A percentile compares a stretch with the other conserved stretches of the same genome.
Evolutionary conservation across 208 protist species (phyloP).

Genomic region (Leishmania turanica): DNA sequence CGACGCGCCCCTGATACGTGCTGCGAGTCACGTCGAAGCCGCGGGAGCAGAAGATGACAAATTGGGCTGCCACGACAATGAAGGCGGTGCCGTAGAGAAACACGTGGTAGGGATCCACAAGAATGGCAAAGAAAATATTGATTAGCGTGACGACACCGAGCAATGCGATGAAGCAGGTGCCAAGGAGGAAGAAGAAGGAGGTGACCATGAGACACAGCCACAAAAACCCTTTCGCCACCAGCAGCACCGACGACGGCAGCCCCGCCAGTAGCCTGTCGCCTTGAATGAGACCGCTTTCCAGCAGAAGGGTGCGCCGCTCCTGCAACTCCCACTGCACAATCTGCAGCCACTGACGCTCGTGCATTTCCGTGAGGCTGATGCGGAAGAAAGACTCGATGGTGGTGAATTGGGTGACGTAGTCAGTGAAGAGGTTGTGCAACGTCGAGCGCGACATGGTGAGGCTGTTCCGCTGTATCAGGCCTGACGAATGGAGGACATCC

Average conservation of each 20-base stretch:
- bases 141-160: slow-evolving; percentile 44
- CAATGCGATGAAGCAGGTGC: slow-evolving; percentile 50
- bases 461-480: neutral
- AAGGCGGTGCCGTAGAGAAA: slow-evolving; percentile 66
- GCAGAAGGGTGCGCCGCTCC: slow-evolving; percentile 30
- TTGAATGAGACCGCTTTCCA: slow-evolving; percentile 11
- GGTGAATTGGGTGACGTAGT: slow-evolving; percentile 54
- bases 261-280: slow-evolving; percentile 36
- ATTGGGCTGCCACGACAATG: slow-evolving; percentile 46
- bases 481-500: neutral
- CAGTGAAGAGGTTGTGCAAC: slow-evolving; percentile 36
- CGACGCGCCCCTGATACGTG: slow-evolving; percentile 58
- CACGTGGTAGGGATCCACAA: slow-evolving; percentile 52
- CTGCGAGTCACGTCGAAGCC: slow-evolving; percentile 64
- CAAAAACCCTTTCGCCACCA: slow-evolving; percentile 48
- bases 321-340: slow-evolving; percentile 53
- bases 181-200: slow-evolving; percentile 65
- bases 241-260: slow-evolving; percentile 38
- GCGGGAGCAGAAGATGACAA: slow-evolving; percentile 57
- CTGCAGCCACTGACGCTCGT: slow-evolving; percentile 64
- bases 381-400: slow-evolving; percentile 68
- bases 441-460: neutral
- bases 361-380: slow-evolving; percentile 45
- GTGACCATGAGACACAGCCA: slow-evolving; percentile 65
- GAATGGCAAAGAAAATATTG: slow-evolving; percentile 70